These are phyloP conservation scores for Coemansia sp. DNA, from an alignment of 192 early-diverging fungal genomes.

Conservation along the genomic window DNA sequence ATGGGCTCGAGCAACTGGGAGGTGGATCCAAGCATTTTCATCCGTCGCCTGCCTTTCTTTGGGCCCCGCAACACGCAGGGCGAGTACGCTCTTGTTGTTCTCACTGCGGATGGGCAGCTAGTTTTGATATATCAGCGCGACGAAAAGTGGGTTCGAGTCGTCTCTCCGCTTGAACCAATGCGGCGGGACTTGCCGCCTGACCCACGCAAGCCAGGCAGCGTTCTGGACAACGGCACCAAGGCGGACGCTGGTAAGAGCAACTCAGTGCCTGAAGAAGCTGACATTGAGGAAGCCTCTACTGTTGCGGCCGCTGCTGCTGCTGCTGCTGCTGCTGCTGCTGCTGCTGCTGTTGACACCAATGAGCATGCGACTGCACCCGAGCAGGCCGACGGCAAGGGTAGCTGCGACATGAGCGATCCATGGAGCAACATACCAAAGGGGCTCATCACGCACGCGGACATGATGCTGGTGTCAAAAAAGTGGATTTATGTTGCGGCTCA, in stretches of 20 bases:
- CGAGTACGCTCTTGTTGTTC: constrained; percentile 45
- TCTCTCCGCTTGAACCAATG: constrained; percentile 32
- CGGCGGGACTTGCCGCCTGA: constrained; percentile 10
- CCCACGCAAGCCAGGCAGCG: not conserved
- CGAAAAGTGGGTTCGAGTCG: constrained; percentile 42
- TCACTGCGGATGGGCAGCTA: constrained; percentile 46
- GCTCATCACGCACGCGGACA: constrained; percentile 49
- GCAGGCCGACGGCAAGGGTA: not conserved
- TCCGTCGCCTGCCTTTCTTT: constrained; percentile 49
- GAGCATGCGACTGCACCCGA: constrained; percentile 8
- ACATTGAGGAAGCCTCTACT: not conserved
- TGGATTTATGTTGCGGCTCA: constrained; percentile 49
- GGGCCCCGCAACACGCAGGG: constrained; percentile 52
- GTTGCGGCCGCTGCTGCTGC: not conserved
- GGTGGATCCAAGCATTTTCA: constrained; percentile 30
- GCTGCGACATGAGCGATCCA: constrained; percentile 17
- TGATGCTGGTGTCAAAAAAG: constrained; percentile 53
- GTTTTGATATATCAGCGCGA: constrained; percentile 51
- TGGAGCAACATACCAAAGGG: constrained; percentile 48
- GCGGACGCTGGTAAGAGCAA: not conserved
- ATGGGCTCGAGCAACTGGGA: constrained; percentile 15
- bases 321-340: not conserved
- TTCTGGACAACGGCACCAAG: not conserved
- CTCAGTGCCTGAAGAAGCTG: not conserved
- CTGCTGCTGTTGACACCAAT: not conserved